Base-by-base conservation (phyloP, 106 monocot species). In the Acorus gramineus region DNA sequence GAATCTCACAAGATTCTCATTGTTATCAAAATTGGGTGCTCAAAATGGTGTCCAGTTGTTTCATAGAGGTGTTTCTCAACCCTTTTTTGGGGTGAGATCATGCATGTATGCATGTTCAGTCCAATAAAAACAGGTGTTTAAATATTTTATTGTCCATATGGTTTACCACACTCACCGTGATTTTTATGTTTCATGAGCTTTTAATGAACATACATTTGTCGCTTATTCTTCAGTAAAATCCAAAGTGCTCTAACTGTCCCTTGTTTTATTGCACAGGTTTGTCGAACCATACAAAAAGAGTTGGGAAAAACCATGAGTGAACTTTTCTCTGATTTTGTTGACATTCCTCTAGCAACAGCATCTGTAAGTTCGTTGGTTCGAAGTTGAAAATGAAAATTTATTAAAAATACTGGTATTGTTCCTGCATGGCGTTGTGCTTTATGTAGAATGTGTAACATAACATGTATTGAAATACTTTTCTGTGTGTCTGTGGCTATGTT, bases 321-420 rank as follows among this genome's bases (percentile, higher is more conserved):
- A 70, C 68, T 98, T 13, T 98, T 98, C 70, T 74, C 81, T 66
- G 61, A 59, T 57, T 98, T 98, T 79, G 67, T 79, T 59, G 74
- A 81, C 55, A 65, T 45, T 14, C 98, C 98, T 69, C 83, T 98
- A 49, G 98, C 92, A 53, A 92, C 98, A 69, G 98, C 98, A 70
- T 98, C 98, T 57, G 98, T 98, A 81, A 79, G 88, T 77, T 44
- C 55, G 7, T 7, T 55, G 51, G 4, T 8, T 12, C 4, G 11
- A 11, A 5, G 4, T 2, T 59, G 59, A 59, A 2, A 28, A 6
- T 14, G 6, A 42, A 59, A 56, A 14, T 14, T 47, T 4, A 58
- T 52, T 58, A 9, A 42, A 45, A 6, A 50, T 49, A n/a, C 42
- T 2, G 58, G 42, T 57, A 12, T 57, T 69, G 52, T 59, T 47